Percentiles rank a stretch among this genome's conserved stretches.
Conservation (phyloP, 228 moss, liverwort and hornwort genomes). For the Sphagnum fallax region DNA sequence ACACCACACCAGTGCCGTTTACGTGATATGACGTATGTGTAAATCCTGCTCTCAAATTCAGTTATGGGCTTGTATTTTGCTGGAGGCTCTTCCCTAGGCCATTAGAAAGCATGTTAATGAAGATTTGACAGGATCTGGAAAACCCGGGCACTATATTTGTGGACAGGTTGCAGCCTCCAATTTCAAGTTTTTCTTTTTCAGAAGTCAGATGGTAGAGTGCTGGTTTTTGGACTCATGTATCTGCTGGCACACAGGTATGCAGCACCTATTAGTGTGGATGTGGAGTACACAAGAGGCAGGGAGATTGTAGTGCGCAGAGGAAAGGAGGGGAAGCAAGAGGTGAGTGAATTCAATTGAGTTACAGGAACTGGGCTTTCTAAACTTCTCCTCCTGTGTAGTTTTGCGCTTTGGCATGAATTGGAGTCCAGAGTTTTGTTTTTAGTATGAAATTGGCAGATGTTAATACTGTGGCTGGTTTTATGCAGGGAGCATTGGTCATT, state of each 20-base stretch:
- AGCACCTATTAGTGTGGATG: constrained; percentile 95
- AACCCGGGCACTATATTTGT: not conserved
- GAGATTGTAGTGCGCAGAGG: constrained; percentile 95
- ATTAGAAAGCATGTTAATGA: not conserved
- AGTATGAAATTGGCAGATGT: no score
- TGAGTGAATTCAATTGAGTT: constrained; percentile 4
- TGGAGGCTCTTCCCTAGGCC: not conserved
- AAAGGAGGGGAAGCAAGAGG: constrained; percentile 83
- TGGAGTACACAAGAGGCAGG: constrained; percentile 96
- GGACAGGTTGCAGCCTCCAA: no score
- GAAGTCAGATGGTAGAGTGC: not conserved
- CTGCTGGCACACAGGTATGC: constrained; percentile 53
- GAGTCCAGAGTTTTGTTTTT: no score
- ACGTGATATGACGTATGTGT: constrained; percentile 88
- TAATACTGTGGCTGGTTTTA: not conserved
- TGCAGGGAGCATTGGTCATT: constrained; percentile 76
- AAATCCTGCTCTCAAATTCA: no score
- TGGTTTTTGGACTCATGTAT: not conserved
- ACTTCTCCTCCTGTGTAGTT: no score
- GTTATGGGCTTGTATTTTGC: not conserved
- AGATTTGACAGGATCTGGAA: not conserved
- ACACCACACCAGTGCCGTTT: constrained; percentile 98
- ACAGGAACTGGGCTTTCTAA: no score
- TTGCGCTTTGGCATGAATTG: no score
- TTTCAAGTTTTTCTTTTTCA: not conserved